Evolutionary conservation across 345 rosid species (phyloP).

Genomic region (Cardiospermum halicacabum): DNA sequence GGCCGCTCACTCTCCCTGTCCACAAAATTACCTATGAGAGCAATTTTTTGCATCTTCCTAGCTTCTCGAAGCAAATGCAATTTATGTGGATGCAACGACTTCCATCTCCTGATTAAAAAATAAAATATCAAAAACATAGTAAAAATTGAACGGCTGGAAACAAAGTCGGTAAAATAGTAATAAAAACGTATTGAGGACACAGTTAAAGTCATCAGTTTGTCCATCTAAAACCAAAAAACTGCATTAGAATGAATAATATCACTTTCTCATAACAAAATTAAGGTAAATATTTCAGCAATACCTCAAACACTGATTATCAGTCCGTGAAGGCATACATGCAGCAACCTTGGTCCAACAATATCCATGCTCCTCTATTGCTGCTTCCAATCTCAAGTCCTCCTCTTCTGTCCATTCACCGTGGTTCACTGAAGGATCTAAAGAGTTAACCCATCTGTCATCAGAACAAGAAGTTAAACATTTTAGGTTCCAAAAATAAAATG

Average conservation of each 20-base stretch:
- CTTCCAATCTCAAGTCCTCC: constrained; percentile 67
- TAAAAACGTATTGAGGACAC: background rate
- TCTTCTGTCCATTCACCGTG: constrained; percentile 60
- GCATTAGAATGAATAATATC: background rate
- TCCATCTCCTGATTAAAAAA: constrained; percentile 68
- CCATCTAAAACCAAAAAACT: background rate
- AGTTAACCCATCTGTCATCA: constrained; percentile 68
- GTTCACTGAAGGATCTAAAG: constrained; percentile 69
- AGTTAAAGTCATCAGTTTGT: background rate
- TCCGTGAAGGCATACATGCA: constrained; percentile 51
- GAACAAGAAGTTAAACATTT: constrained; percentile 11
- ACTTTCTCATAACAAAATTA: background rate
- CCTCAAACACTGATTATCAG: constrained; percentile 86
- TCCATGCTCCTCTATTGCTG: constrained; percentile 58
- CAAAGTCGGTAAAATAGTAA: background rate
- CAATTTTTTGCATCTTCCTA: constrained; percentile 41
- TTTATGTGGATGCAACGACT: constrained; percentile 54
- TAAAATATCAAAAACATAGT: background rate
- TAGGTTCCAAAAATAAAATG: constrained; percentile 8
- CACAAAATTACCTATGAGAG: constrained; percentile 70
- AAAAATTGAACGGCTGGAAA: background rate
- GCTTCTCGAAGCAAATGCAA: constrained; percentile 59
- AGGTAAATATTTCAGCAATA: constrained; percentile 17
- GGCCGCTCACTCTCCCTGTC: constrained; percentile 87
- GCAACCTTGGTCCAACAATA: constrained; percentile 80